Evolutionary conservation across 495 filamentous ascomycete species (phyloP).

Genomic region (Aspergillus olivimuriae): DNA sequence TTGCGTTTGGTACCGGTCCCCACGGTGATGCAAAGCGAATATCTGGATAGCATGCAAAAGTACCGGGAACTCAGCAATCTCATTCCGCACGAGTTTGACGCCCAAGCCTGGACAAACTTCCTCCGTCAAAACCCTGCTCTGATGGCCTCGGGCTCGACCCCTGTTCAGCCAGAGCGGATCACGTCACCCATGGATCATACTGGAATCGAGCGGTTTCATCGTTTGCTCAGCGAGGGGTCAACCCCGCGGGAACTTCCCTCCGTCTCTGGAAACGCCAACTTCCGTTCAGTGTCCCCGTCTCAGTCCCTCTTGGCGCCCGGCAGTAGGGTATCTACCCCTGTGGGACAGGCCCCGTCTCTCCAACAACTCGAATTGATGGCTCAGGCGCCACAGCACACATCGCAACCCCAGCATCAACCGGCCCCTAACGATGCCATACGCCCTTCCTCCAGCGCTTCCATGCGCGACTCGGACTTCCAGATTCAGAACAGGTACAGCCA

Average conservation of each 20-base stretch:
- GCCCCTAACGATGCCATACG: slow-evolving; percentile 33
- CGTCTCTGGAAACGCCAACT: slow-evolving; percentile 24
- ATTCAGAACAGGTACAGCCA: slow-evolving; percentile 20
- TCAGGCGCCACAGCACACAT: slow-evolving; percentile 3
- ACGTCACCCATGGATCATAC: slow-evolving; percentile 44
- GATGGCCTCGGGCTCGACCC: slow-evolving; percentile 21
- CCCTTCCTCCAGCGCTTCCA: slow-evolving; percentile 44
- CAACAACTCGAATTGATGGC: slow-evolving; percentile 19
- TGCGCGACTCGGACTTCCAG: slow-evolving; percentile 32
- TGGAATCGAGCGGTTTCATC: slow-evolving; percentile 48
- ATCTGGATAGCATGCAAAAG: slow-evolving; percentile 55
- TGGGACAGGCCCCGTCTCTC: slow-evolving; percentile 12
- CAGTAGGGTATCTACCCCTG: slow-evolving; percentile 35
- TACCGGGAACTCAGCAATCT: slow-evolving; percentile 54
- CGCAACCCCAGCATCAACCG: slow-evolving; percentile 9
- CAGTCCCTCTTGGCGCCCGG: slow-evolving; percentile 26
- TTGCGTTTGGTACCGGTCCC: slow-evolving; percentile 79
- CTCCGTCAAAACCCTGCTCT: slow-evolving; percentile 53
- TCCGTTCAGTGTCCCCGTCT: slow-evolving; percentile 30
- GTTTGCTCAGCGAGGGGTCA: slow-evolving; percentile 40
- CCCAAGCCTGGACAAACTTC: slow-evolving; percentile 61
- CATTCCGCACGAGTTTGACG: slow-evolving; percentile 59
- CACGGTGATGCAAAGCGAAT: slow-evolving; percentile 64
- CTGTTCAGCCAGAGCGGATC: slow-evolving; percentile 27
- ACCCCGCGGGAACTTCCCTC: slow-evolving; percentile 37